phyloP scores from a whole-genome alignment of 202 grass and related monocot species.

The Saccharum hybrid region DNA sequence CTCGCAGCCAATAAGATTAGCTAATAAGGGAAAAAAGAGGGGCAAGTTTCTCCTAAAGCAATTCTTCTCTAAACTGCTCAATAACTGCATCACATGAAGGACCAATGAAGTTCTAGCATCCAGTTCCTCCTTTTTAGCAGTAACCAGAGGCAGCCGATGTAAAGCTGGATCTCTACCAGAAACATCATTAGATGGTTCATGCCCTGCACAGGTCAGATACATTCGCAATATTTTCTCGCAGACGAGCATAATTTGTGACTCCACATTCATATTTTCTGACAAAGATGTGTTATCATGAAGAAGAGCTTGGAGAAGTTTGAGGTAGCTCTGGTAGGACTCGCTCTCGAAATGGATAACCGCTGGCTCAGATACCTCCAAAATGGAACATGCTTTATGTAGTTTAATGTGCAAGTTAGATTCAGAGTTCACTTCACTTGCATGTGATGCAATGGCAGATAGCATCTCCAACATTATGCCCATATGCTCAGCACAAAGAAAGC shows the following conservation, averaged over 20 bases:
- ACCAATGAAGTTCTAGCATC: slow-evolving; percentile 72
- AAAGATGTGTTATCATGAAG: slow-evolving; percentile 63
- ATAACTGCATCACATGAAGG: slow-evolving; percentile 72
- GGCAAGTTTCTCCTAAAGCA: slow-evolving; percentile 84
- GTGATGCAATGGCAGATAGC: slow-evolving; percentile 70
- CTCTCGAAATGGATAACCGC: slow-evolving; percentile 88
- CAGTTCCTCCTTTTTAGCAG: slow-evolving; percentile 80
- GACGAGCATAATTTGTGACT: slow-evolving; percentile 65
- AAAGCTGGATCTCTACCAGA: slow-evolving; percentile 37
- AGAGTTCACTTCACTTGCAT: slow-evolving; percentile 74
- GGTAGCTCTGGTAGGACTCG: slow-evolving; percentile 81
- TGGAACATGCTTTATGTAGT: slow-evolving; percentile 78
- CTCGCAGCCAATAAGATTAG: slow-evolving; percentile 86
- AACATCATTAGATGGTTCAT: slow-evolving; percentile 48
- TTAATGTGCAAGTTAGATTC: slow-evolving; percentile 63
- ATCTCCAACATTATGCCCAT: slow-evolving; percentile 77
- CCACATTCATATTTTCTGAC: slow-evolving; percentile 67
- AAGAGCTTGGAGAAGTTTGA: slow-evolving; percentile 86
- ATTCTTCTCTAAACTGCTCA: slow-evolving; percentile 64
- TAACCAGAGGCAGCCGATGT: slow-evolving; percentile 58
- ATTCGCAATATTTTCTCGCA: slow-evolving; percentile 76
- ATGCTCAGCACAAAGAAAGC: slow-evolving; percentile 64
- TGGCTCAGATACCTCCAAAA: slow-evolving; percentile 86
- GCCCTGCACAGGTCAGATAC: slow-evolving; percentile 81
- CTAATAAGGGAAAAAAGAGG: slow-evolving; percentile 79